Conservation (phyloP, 2,329 filamentous ascomycete species). For the Cytospora piceicola region DNA sequence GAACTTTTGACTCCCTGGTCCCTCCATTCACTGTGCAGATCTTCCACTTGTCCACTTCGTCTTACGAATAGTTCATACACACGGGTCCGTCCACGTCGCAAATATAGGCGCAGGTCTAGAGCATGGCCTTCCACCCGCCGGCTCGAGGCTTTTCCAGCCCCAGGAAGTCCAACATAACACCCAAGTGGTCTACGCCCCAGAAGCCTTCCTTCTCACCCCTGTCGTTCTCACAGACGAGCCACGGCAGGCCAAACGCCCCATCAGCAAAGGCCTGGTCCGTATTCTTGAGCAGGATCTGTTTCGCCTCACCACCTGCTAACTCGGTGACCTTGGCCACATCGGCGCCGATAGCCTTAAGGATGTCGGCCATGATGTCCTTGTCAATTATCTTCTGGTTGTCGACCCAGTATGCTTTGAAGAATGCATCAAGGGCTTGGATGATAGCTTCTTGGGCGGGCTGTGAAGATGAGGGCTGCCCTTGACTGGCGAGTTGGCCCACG, state of each 20-base stretch:
- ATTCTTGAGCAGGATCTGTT: constrained; percentile 39
- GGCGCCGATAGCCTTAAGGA: constrained; percentile 36
- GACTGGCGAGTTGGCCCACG: constrained; percentile 34
- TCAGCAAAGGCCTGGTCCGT: constrained; percentile 43
- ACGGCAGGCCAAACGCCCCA: constrained; percentile 46
- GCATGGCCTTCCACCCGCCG: constrained; percentile 41
- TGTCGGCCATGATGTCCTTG: constrained; percentile 36
- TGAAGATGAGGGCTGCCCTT: constrained; percentile 27
- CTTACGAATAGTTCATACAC: too few species aligned
- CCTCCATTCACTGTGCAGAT: too few species aligned
- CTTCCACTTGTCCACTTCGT: too few species aligned
- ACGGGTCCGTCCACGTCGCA: too few species aligned
- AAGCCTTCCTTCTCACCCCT: constrained; percentile 41
- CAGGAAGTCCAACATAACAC: constrained; percentile 42
- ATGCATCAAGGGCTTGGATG: constrained; percentile 38
- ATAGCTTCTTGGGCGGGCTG: constrained; percentile 30
- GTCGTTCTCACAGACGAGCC: constrained; percentile 43
- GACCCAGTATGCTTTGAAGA: constrained; percentile 42
- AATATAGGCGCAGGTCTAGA: constrained; percentile 32
- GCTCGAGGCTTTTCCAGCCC: constrained; percentile 36
- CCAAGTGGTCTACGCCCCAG: constrained; percentile 47
- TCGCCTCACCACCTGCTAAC: constrained; percentile 37
- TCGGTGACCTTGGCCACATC: constrained; percentile 38
- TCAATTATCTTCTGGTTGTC: constrained; percentile 36
- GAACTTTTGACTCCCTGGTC: too few species aligned